These are phyloP conservation scores for Aspergillus caelatus DNA, from an alignment of 2,329 filamentous ascomycete species.

Conservation along the genomic window DNA sequence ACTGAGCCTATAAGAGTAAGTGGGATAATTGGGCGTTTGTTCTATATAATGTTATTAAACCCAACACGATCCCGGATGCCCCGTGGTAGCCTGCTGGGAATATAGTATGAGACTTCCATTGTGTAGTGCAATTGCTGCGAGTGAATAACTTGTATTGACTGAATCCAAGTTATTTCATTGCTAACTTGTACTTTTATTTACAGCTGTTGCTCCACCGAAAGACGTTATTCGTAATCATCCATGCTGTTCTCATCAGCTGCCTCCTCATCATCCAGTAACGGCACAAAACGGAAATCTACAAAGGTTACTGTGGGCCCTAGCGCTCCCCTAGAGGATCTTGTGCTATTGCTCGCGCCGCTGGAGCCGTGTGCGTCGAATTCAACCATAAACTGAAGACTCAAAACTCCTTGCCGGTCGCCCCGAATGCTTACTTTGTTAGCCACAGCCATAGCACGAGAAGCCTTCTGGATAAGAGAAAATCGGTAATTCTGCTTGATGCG, in stretches of 20 bases:
- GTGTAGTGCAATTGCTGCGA: background rate
- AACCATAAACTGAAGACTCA: conserved; percentile 96
- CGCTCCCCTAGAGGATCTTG: conserved; percentile 22
- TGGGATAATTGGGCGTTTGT: no score
- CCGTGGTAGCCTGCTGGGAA: background rate
- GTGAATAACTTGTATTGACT: background rate
- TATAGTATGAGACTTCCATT: background rate
- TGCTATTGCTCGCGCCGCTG: conserved; percentile 24
- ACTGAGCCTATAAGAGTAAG: no score
- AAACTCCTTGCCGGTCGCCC: conserved; percentile 82
- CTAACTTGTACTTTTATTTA: background rate
- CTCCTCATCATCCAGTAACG: conserved; percentile 44
- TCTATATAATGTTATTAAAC: no score
- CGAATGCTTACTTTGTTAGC: conserved; percentile 91
- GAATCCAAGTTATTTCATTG: background rate
- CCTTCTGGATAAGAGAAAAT: conserved; percentile 82
- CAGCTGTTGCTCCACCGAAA: background rate
- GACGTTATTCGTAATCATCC: background rate
- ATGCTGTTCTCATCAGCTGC: conserved; percentile 25
- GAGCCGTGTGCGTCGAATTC: conserved; percentile 68
- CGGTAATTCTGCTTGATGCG: conserved; percentile 79
- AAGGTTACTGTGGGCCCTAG: conserved; percentile 43
- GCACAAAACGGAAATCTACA: conserved; percentile 52
- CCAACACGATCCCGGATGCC: no score
- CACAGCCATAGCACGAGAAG: conserved; percentile 87